phyloP scores from a whole-genome alignment of 1,139 yeast species.

The Debaryomyces fabryi region DNA sequence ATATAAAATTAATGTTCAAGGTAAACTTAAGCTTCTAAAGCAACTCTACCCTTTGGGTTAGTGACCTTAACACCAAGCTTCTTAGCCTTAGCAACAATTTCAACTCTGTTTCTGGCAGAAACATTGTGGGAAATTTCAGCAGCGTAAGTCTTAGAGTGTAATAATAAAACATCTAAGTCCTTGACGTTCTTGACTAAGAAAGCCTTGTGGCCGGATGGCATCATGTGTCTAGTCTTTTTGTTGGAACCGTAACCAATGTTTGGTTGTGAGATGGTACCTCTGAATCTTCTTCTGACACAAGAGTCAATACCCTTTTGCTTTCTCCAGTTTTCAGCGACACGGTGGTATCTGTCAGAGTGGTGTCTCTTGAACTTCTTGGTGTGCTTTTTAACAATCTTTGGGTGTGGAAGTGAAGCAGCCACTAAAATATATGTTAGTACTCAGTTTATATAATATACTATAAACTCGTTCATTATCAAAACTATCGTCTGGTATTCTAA shows the following conservation, averaged over 20 bases:
- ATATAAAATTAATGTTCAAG: conserved; percentile 7
- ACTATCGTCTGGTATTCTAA: neutral
- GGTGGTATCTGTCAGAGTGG: conserved; percentile 99
- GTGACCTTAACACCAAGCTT: conserved; percentile 98
- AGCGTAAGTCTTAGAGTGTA: conserved; percentile 98
- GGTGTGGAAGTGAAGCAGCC: conserved; percentile 99
- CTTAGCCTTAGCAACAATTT: conserved; percentile 95
- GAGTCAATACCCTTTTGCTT: conserved; percentile 99
- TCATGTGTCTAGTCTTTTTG: conserved; percentile 96
- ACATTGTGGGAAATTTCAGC: conserved; percentile 99
- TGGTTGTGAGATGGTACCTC: conserved; percentile 99
- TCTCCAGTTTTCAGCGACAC: conserved; percentile 99
- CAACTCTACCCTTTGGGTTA: conserved; percentile 98
- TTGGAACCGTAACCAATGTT: conserved; percentile 99
- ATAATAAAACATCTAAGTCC: conserved; percentile 92
- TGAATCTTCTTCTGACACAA: conserved; percentile 99
- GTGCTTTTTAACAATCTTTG: conserved; percentile 99
- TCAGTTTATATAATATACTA: neutral
- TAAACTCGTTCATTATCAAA: conserved; percentile 1
- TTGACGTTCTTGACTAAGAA: conserved; percentile 89
- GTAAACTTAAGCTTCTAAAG: conserved; percentile 84
- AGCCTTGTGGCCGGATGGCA: conserved; percentile 98
- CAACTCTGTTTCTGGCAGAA: conserved; percentile 98
- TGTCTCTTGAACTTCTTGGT: conserved; percentile 99
- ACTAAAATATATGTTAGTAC: conserved; percentile 34